Conservation (phyloP, 306 rosid species). For the Dryas alaskensis region DNA sequence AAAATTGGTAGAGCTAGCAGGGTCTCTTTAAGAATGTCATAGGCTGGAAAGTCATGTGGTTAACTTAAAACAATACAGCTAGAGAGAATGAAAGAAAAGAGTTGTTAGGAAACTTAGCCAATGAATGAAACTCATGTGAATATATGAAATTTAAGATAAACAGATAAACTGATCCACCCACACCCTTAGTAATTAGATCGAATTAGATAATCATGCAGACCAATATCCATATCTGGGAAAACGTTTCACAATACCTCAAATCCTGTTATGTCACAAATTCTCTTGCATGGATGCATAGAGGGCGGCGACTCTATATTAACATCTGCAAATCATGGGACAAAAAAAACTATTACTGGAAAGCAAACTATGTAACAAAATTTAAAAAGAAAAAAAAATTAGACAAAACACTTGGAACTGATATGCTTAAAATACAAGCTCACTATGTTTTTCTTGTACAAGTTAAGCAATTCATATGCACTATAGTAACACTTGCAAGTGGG, state of each 20-base stretch:
- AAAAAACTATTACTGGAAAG: not conserved
- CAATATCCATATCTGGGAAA: constrained; percentile 1
- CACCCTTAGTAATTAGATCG: not conserved
- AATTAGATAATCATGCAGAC: not conserved
- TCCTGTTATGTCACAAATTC: constrained; percentile 87
- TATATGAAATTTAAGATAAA: not conserved
- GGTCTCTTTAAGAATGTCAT: not conserved
- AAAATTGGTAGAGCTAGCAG: not conserved
- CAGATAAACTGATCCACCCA: not conserved
- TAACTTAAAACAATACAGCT: not conserved
- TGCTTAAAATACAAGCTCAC: constrained; percentile 1
- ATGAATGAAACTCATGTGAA: not conserved
- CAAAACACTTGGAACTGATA: not conserved
- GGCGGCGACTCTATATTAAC: constrained; percentile 85
- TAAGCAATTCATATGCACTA: not conserved
- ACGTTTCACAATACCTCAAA: constrained; percentile 52
- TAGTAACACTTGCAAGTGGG: not conserved
- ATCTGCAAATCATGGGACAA: constrained; percentile 46
- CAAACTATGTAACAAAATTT: not conserved
- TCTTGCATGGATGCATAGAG: constrained; percentile 88
- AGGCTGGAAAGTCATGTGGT: not conserved
- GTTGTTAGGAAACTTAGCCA: not conserved
- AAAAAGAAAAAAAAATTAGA: not conserved
- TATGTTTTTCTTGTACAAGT: not conserved
- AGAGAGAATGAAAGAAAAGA: not conserved